phyloP scores from a whole-genome alignment of 352 stramenopile genomes.

The Pythium dissotocum region DNA sequence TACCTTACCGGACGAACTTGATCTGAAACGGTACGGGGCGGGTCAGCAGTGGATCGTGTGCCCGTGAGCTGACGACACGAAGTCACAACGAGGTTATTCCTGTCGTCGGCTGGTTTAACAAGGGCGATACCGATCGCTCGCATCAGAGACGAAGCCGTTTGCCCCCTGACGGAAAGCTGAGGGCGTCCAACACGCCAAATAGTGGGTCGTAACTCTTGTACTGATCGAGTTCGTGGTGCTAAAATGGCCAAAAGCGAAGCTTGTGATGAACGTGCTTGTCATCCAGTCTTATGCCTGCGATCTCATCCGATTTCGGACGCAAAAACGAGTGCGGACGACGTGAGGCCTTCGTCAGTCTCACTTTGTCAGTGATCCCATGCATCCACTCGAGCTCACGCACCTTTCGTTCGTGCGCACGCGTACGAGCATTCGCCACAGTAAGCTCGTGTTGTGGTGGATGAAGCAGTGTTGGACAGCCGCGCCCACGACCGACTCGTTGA shows the following conservation, averaged over 20 bases:
- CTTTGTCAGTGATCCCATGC: slow-evolving; percentile 8
- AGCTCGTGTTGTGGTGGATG: slow-evolving; percentile 8
- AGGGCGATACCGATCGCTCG: not conserved
- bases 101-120: slow-evolving; percentile 1
- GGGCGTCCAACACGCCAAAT: not conserved
- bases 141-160: slow-evolving; percentile 3
- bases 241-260: not conserved
- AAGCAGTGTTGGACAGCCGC: slow-evolving; percentile 12
- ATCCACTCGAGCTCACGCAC: slow-evolving; percentile 15
- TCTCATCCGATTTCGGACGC: not conserved
- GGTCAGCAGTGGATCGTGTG: not conserved
- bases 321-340: not conserved
- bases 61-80: slow-evolving; percentile 1
- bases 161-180: not conserved
- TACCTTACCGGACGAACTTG: slow-evolving; percentile 5
- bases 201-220: not conserved
- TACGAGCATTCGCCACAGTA: slow-evolving; percentile 22
- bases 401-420: slow-evolving; percentile 15
- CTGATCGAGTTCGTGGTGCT: not conserved
- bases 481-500: not conserved
- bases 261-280: not conserved
- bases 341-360: not conserved
- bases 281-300: slow-evolving; percentile 1
- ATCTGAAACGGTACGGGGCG: not conserved
- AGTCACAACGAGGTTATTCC: not conserved